Evolutionary conservation across 2,329 filamentous ascomycete genomes (phyloP).

Genomic region (Calonectria ilicicola): DNA sequence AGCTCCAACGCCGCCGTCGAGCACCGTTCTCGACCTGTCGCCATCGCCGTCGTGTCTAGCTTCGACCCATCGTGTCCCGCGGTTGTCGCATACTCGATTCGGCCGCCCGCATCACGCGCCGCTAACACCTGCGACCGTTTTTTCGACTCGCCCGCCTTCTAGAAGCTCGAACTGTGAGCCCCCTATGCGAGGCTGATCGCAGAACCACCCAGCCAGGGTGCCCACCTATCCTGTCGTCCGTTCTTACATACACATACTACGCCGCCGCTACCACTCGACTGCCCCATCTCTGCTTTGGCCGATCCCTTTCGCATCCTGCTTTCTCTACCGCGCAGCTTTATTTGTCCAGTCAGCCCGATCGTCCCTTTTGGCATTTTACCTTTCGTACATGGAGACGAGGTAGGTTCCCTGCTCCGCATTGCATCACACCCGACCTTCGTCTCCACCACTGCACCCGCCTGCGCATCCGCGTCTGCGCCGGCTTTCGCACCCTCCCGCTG

Average conservation of each 20-base stretch:
- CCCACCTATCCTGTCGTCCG: constrained; percentile 30
- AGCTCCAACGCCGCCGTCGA: constrained; percentile 11
- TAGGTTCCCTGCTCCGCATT: constrained; percentile 25
- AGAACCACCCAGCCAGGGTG: constrained; percentile 40
- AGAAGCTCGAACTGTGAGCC: constrained; percentile 38
- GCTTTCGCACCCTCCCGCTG: background rate
- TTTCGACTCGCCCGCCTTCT: constrained; percentile 37
- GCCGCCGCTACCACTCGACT: constrained; percentile 14
- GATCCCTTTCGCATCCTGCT: constrained; percentile 13
- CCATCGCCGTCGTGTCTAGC: constrained; percentile 6
- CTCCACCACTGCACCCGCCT: constrained; percentile 30
- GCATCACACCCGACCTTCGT: constrained; percentile 20
- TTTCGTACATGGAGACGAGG: constrained; percentile 22
- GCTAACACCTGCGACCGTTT: constrained; percentile 16
- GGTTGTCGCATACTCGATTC: constrained; percentile 11
- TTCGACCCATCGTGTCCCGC: background rate
- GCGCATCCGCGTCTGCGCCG: constrained; percentile 33
- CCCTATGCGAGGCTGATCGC: constrained; percentile 47
- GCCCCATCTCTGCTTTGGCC: constrained; percentile 10
- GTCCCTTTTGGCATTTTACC: constrained; percentile 8
- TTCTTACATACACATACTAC: constrained; percentile 15
- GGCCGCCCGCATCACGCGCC: constrained; percentile 27
- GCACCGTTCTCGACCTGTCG: background rate
- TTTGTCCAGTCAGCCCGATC: constrained; percentile 18
- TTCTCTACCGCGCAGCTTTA: constrained; percentile 5